Evolutionary conservation across 495 filamentous ascomycete species (phyloP), one percentile per base, ranked within the genome.

Genomic region (Astrothelium subdiscretum): DNA sequence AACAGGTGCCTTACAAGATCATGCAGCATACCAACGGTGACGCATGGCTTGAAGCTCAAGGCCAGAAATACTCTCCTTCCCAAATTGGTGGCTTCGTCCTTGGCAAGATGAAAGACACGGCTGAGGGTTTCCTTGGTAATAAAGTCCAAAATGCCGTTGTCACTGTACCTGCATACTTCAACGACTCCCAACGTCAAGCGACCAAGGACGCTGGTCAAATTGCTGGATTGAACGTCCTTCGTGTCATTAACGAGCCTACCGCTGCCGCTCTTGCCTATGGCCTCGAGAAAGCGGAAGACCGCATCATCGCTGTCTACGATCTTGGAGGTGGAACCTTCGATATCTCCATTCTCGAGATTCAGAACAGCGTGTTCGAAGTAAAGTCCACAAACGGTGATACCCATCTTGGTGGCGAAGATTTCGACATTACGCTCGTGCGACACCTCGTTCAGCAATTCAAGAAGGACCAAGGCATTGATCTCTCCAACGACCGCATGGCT

Each of bases 271-370:
- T 77, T 52, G 74, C 74, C n/a, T 77, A 77, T 58, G 74, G 74
- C 61, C 68, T 77, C 27, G 74, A 77, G 67, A 77, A 77, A 66
- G 68, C 67, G 57, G 57, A 66, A 29, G 58, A 73, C 63, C 65
- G 72, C 31, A 78, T 97, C 62, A 66, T 77, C 62, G 68, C 75
- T 44, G 72, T 76, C 67, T 76, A 74, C 70, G 94, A 98, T 85
- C 82, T 98, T 65, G 94, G 94, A 78, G 94, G 95, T 87, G 95
- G 95, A 85, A 97, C 94, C 70, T 99, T 99, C 77, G 94, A 99
- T 95, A 92, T 99, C 60, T 97, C 92, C 59, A 89, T 99, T 67
- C 85, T 99, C 32, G 95, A 92, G 43, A 95, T 97, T 66, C 92
- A 97, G 69, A 81, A 92, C 72, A 95, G 95, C 75, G 91, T 96